These are phyloP conservation scores for Yamadazyma phyllophila DNA, from an alignment of 805 yeast species.

Conservation along the genomic window DNA sequence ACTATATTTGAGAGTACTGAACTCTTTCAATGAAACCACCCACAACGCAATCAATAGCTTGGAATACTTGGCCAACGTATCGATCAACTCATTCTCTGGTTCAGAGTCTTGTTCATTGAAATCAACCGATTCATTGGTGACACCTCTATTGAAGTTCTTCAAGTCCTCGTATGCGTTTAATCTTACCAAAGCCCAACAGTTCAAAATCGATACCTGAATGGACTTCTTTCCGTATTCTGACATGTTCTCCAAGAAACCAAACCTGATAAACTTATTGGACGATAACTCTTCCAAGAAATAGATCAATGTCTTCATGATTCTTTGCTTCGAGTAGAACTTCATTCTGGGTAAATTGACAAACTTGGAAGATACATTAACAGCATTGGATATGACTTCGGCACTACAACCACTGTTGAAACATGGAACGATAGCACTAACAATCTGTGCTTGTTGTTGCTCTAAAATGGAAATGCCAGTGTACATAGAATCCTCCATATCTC, in stretches of 20 bases:
- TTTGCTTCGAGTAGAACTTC: slow-evolving; percentile 43
- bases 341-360: slow-evolving; percentile 53
- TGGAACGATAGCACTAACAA: slow-evolving; percentile 84
- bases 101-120: slow-evolving; percentile 22
- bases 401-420: slow-evolving; percentile 75
- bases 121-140: slow-evolving; percentile 18
- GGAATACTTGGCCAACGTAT: slow-evolving; percentile 54
- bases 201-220: slow-evolving; percentile 58
- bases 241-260: slow-evolving; percentile 55
- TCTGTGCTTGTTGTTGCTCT: slow-evolving; percentile 94
- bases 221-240: slow-evolving; percentile 47
- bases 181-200: slow-evolving; percentile 71
- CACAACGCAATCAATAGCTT: slow-evolving; percentile 69
- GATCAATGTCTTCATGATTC: slow-evolving; percentile 62
- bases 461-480: slow-evolving; percentile 68
- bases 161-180: slow-evolving; percentile 19
- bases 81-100: slow-evolving; percentile 40
- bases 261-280: slow-evolving; percentile 40
- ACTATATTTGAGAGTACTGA: slow-evolving; percentile 61
- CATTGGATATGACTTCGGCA: slow-evolving; percentile 70
- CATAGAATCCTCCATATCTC: slow-evolving; percentile 65
- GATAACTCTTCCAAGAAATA: slow-evolving; percentile 62
- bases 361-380: slow-evolving; percentile 74
- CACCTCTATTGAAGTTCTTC: slow-evolving; percentile 1
- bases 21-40: slow-evolving; percentile 74